A percentile compares a stretch with the other conserved stretches of the same genome.
Conservation (phyloP, 352 stramenopile species). For the Phytophthora podocarpi region DNA sequence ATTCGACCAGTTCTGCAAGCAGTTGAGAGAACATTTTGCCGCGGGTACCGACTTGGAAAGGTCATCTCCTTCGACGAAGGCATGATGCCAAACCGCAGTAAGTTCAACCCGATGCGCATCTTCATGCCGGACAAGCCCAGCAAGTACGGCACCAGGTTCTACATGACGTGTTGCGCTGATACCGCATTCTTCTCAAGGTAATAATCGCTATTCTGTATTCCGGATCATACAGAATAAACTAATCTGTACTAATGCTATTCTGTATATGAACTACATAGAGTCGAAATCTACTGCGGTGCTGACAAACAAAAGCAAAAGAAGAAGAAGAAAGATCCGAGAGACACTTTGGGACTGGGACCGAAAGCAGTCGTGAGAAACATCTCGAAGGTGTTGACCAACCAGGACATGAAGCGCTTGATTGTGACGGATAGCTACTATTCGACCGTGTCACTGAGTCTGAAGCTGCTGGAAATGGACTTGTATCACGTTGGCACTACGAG, state of each 20-base stretch:
- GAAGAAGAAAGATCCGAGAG: not conserved
- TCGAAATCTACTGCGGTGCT: constrained; percentile 16
- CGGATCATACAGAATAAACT: constrained; percentile 1
- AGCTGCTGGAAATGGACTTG: constrained; percentile 4
- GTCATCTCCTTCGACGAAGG: constrained; percentile 26
- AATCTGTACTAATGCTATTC: not conserved
- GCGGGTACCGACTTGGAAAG: constrained; percentile 16
- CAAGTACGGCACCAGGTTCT: constrained; percentile 34
- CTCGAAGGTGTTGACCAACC: constrained; percentile 3
- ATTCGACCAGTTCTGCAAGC: constrained; percentile 17
- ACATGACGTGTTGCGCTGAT: constrained; percentile 20
- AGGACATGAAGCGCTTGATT: constrained; percentile 5
- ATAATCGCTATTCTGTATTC: constrained; percentile 3
- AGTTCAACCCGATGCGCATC: constrained; percentile 25
- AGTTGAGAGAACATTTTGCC: constrained; percentile 26
- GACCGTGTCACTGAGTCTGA: constrained; percentile 1
- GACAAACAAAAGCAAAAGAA: constrained; percentile 6
- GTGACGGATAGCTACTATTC: constrained; percentile 25
- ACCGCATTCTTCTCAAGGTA: constrained; percentile 23
- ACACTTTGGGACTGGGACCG: not conserved
- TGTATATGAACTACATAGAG: constrained; percentile 9
- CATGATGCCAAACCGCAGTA: constrained; percentile 23
- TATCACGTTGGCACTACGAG: constrained; percentile 23
- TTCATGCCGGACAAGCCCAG: constrained; percentile 28
- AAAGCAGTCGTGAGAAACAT: constrained; percentile 16